Conservation (phyloP, 768 basidiomycete species). For the Suillus weaverae region DNA sequence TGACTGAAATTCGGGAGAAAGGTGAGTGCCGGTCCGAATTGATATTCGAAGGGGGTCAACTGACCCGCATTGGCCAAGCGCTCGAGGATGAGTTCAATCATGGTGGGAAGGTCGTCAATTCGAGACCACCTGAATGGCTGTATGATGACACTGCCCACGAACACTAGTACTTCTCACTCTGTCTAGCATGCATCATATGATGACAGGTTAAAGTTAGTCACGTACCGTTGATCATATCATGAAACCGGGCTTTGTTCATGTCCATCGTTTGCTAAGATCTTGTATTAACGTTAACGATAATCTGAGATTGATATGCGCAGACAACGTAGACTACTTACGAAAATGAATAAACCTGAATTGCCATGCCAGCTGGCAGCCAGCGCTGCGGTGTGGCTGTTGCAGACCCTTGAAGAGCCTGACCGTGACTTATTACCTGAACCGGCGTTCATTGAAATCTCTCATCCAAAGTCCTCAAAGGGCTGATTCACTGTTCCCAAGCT, state of each 20-base stretch:
- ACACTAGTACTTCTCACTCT: neutral
- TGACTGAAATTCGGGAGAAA: neutral
- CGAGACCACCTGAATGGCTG: neutral
- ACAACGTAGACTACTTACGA: neutral
- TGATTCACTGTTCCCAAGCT: neutral
- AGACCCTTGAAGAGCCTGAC: neutral
- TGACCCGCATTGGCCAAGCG: neutral
- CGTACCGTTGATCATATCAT: neutral
- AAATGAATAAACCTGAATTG: neutral
- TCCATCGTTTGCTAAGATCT: neutral
- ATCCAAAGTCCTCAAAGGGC: constrained; percentile 3
- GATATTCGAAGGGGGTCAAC: neutral
- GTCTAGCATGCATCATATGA: neutral
- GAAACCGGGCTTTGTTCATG: neutral
- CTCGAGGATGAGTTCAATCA: neutral
- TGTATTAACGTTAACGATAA: neutral
- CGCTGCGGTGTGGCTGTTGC: neutral
- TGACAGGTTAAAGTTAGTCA: neutral
- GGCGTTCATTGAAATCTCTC: constrained; percentile 5
- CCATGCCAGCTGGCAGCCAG: constrained; percentile 1
- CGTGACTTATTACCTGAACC: neutral
- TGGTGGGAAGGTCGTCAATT: neutral
- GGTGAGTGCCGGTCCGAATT: neutral
- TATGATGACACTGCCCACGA: neutral
- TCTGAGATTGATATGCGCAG: neutral